A percentile compares a stretch with the other conserved stretches of the same genome.
Conservation (phyloP, 805 yeast species). For the Wickerhamomyces chaumierensis region DNA sequence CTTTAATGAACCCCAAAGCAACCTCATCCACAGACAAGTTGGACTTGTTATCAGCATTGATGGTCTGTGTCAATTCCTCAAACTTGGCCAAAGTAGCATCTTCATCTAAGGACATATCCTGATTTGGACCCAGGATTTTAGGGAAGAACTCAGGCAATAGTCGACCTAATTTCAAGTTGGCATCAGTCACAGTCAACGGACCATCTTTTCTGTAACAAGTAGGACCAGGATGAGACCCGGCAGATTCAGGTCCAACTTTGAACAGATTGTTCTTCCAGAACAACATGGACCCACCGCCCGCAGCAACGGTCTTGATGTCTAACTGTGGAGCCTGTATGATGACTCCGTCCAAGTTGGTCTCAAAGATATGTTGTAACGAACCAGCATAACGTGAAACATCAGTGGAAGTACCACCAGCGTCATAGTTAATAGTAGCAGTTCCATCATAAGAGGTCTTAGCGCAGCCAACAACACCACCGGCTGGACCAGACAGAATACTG, state of each 20-base stretch:
- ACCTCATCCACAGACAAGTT: constrained; percentile 49
- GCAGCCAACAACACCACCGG: constrained; percentile 95
- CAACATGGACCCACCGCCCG: constrained; percentile 72
- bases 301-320: constrained; percentile 74
- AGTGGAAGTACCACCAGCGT: constrained; percentile 89
- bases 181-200: constrained; percentile 78
- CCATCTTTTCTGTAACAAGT: constrained; percentile 81
- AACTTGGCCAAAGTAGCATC: constrained; percentile 42
- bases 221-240: constrained; percentile 85
- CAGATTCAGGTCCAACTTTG: constrained; percentile 80
- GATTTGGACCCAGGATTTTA: constrained; percentile 72
- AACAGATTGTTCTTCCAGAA: constrained; percentile 62
- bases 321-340: constrained; percentile 78
- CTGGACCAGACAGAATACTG: constrained; percentile 92
- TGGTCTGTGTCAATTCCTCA: constrained; percentile 37
- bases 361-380: constrained; percentile 66
- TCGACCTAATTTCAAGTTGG: constrained; percentile 64
- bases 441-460: constrained; percentile 67
- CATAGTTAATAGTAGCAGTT: constrained; percentile 68
- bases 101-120: constrained; percentile 55
- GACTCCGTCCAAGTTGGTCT: constrained; percentile 74
- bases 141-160: constrained; percentile 69
- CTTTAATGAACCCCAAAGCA: constrained; percentile 71
- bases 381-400: constrained; percentile 75
- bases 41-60: constrained; percentile 34